These are phyloP conservation scores for Boletus bicolor DNA, from an alignment of 768 basidiomycete species.

Conservation along the genomic window DNA sequence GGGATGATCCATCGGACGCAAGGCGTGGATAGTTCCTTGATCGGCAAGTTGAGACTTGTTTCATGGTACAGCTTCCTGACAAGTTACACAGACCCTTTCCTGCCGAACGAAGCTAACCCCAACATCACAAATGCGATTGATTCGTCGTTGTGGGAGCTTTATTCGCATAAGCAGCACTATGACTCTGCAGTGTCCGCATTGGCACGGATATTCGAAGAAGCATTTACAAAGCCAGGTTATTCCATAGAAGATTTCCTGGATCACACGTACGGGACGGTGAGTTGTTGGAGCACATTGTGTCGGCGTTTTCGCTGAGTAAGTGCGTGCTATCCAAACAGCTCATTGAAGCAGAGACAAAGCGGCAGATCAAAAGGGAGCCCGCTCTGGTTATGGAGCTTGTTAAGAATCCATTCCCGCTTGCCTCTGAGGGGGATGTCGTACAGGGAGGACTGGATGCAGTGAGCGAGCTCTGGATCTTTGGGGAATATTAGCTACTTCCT, in stretches of 20 bases:
- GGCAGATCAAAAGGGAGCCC: slow-evolving; percentile 80
- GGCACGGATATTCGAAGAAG: slow-evolving; percentile 80
- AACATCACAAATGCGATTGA: slow-evolving; percentile 74
- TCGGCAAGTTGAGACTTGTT: slow-evolving; percentile 30
- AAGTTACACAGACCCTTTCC: slow-evolving; percentile 61
- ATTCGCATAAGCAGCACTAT: slow-evolving; percentile 77
- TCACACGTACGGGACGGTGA: slow-evolving; percentile 82
- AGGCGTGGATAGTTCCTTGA: slow-evolving; percentile 31
- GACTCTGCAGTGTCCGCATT: slow-evolving; percentile 84
- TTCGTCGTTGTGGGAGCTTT: slow-evolving; percentile 92
- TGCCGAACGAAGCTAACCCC: slow-evolving; percentile 65
- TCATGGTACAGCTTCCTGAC: slow-evolving; percentile 1
- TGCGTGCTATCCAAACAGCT: slow-evolving; percentile 46
- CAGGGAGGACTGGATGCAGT: slow-evolving; percentile 34
- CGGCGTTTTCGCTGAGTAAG: slow-evolving; percentile 3
- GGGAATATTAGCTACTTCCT: slow-evolving; percentile 10
- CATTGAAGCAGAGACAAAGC: slow-evolving; percentile 77
- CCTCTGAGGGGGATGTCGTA: slow-evolving; percentile 22
- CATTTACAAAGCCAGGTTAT: slow-evolving; percentile 92
- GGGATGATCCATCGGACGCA: slow-evolving; percentile 78
- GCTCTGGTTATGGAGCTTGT: slow-evolving; percentile 47
- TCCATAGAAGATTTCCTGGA: slow-evolving; percentile 95
- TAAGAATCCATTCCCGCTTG: slow-evolving; percentile 26
- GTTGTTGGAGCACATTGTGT: slow-evolving; percentile 20
- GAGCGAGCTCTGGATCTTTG: slow-evolving; percentile 48